phyloP scores from a whole-genome alignment of 257 asterid species.

The Solanum chiquidenum region DNA sequence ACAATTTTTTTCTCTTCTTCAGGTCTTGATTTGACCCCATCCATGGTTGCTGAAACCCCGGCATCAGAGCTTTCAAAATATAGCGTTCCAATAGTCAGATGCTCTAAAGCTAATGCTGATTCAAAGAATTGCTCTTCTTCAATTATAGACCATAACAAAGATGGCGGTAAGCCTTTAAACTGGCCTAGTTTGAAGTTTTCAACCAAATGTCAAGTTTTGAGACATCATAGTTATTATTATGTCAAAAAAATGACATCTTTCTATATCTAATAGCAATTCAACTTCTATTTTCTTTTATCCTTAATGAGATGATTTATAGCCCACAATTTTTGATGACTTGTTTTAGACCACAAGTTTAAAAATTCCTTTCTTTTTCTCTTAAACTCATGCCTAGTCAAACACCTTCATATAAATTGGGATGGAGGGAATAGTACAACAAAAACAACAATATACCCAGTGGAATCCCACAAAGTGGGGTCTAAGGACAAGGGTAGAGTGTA shows the following conservation, averaged over 20 bases:
- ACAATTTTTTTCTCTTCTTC: slow-evolving; percentile 1
- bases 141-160: slow-evolving; percentile 8
- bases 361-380: not conserved
- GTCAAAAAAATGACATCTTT: not conserved
- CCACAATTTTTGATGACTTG: not conserved
- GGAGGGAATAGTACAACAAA: not conserved
- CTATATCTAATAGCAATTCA: not conserved
- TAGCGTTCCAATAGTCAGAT: slow-evolving; percentile 18
- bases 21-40: slow-evolving; percentile 25
- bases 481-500: not conserved
- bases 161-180: not conserved
- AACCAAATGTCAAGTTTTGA: not conserved
- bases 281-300: not conserved
- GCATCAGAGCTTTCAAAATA: slow-evolving; percentile 29
- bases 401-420: not conserved
- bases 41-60: slow-evolving; percentile 62
- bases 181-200: not conserved
- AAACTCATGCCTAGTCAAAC: not conserved
- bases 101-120: slow-evolving; percentile 10
- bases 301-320: not conserved
- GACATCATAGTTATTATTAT: not conserved
- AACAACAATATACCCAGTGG: not conserved
- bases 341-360: not conserved
- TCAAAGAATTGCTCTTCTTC: slow-evolving; percentile 8
- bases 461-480: not conserved